Evolutionary conservation across 495 filamentous ascomycete genomes (phyloP).

Genomic region (Penicillium taxi): DNA sequence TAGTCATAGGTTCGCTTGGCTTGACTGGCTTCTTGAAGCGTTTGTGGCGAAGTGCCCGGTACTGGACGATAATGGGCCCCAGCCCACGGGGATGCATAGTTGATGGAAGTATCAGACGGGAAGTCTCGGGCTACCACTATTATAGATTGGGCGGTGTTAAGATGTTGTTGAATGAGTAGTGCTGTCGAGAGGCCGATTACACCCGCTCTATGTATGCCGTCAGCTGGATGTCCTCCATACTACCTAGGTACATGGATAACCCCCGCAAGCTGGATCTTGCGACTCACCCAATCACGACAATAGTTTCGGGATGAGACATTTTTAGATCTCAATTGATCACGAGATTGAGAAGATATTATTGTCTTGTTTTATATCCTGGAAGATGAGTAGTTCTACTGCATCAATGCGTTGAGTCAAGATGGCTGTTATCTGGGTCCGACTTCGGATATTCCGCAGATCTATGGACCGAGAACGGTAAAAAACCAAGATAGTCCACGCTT

Average conservation of each 20-base stretch:
- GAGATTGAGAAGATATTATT: too few relatives aligned
- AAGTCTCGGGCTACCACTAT: conserved; percentile 52
- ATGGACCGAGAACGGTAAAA: too few relatives aligned
- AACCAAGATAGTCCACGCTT: too few relatives aligned
- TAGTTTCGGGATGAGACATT: conserved; percentile 28
- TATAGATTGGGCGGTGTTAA: conserved; percentile 29
- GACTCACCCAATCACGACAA: conserved; percentile 39
- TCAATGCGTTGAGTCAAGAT: too few relatives aligned
- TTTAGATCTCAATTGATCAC: background rate
- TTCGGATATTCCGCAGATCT: too few relatives aligned
- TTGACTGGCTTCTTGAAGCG: conserved; percentile 41
- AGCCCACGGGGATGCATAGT: conserved; percentile 61
- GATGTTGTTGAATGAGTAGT: conserved; percentile 39
- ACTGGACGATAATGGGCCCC: conserved; percentile 55
- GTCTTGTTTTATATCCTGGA: too few relatives aligned
- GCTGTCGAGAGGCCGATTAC: conserved; percentile 51
- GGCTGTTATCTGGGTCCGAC: too few relatives aligned
- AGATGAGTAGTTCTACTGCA: too few relatives aligned
- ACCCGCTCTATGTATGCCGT: conserved; percentile 40
- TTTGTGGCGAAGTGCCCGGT: conserved; percentile 34
- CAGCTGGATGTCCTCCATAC: conserved; percentile 4
- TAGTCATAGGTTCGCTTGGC: conserved; percentile 43
- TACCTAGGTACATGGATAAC: too few relatives aligned
- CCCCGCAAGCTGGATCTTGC: background rate
- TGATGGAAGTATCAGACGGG: conserved; percentile 43